phyloP scores from a whole-genome alignment of 176 grass and related monocot species.

The Pontederia paniculata region DNA sequence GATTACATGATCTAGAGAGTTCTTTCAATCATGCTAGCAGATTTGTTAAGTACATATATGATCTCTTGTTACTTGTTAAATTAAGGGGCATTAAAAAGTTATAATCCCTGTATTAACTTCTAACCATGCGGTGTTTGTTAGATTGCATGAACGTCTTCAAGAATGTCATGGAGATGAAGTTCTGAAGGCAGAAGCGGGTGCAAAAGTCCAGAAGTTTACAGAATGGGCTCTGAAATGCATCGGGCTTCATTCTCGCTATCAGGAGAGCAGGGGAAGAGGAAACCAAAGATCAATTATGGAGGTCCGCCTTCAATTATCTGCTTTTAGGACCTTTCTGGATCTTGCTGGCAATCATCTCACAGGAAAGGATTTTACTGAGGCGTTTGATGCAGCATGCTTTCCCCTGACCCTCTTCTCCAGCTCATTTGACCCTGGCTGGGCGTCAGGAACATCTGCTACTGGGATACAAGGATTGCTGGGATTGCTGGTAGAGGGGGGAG shows the following conservation, averaged over 20 bases:
- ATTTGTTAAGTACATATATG: constrained; percentile 4
- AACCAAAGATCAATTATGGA: constrained; percentile 64
- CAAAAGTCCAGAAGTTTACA: constrained; percentile 91
- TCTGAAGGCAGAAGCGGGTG: constrained; percentile 77
- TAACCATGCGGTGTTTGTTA: constrained; percentile 8
- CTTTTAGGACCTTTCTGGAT: constrained; percentile 88
- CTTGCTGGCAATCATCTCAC: constrained; percentile 81
- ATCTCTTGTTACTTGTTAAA: background rate
- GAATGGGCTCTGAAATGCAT: constrained; percentile 96
- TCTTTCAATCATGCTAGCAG: background rate
- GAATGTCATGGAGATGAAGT: constrained; percentile 87
- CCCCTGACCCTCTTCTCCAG: constrained; percentile 91
- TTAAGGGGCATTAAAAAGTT: background rate
- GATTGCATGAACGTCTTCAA: constrained; percentile 79
- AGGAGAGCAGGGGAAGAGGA: constrained; percentile 37
- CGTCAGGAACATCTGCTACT: constrained; percentile 52
- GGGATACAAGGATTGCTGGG: constrained; percentile 77
- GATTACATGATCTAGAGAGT: constrained; percentile 1
- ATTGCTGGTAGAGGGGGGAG: constrained; percentile 88
- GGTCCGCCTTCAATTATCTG: constrained; percentile 69
- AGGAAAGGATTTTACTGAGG: constrained; percentile 93
- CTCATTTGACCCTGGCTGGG: constrained; percentile 74
- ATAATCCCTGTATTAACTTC: constrained; percentile 12
- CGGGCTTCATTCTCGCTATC: constrained; percentile 46
- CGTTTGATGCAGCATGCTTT: constrained; percentile 97